Evolutionary conservation across 2,329 filamentous ascomycete genomes (phyloP).

Genomic region (Juglanconis sp.): DNA sequence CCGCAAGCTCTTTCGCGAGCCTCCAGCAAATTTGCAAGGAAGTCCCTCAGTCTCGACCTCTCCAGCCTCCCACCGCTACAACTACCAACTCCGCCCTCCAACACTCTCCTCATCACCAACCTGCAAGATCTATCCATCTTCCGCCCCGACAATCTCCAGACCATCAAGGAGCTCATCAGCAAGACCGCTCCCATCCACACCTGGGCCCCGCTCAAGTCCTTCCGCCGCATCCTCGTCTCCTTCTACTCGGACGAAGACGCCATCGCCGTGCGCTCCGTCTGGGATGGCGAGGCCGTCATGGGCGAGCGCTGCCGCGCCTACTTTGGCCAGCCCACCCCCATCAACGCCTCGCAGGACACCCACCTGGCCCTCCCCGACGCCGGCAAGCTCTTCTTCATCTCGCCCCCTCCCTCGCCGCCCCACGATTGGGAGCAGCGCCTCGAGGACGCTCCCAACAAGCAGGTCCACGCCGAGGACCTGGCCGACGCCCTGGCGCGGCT

Average conservation of each 20-base stretch:
- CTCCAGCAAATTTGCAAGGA: slow-evolving; percentile 45
- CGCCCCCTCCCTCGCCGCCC: slow-evolving; percentile 64
- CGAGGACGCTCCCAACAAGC: slow-evolving; percentile 68
- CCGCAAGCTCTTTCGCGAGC: slow-evolving; percentile 34
- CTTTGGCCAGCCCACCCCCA: slow-evolving; percentile 61
- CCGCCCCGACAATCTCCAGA: slow-evolving; percentile 68
- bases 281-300: slow-evolving; percentile 72
- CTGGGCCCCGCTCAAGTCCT: slow-evolving; percentile 78
- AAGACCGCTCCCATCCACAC: slow-evolving; percentile 69
- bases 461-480: slow-evolving; percentile 66
- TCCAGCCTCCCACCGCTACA: slow-evolving; percentile 66
- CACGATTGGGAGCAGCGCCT: slow-evolving; percentile 67
- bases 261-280: slow-evolving; percentile 66
- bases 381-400: slow-evolving; percentile 72
- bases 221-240: slow-evolving; percentile 76
- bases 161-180: slow-evolving; percentile 68
- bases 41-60: slow-evolving; percentile 67
- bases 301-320: slow-evolving; percentile 68
- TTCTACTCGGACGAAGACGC: slow-evolving; percentile 71
- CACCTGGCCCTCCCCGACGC: slow-evolving; percentile 66
- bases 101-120: slow-evolving; percentile 83
- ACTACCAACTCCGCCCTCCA: slow-evolving; percentile 72
- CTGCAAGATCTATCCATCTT: slow-evolving; percentile 72
- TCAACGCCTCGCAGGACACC: slow-evolving; percentile 48
- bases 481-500: slow-evolving; percentile 64